A percentile compares a stretch with the other conserved stretches of the same genome.
Conservation (phyloP, 805 yeast genomes). For the Candida silvatica region DNA sequence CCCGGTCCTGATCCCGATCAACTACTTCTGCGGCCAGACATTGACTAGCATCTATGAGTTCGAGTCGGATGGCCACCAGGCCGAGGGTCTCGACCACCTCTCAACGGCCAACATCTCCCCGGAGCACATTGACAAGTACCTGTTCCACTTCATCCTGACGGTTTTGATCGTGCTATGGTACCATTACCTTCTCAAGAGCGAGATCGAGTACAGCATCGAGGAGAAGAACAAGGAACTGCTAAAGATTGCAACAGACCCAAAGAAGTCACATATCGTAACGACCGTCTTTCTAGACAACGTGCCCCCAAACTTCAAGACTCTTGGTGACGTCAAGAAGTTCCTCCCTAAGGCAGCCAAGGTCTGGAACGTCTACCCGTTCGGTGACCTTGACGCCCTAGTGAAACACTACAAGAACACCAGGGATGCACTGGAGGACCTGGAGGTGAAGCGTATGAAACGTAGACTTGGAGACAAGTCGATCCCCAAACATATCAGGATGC, state of each 20-base stretch:
- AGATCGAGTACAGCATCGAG: conserved; percentile 41
- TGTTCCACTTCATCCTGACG: conserved; percentile 58
- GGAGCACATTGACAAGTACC: conserved; percentile 36
- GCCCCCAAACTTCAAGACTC: conserved; percentile 26
- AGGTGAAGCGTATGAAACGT: conserved; percentile 28
- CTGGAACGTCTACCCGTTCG: conserved; percentile 49
- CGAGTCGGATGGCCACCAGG: conserved; percentile 7
- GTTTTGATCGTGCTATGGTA: conserved; percentile 45
- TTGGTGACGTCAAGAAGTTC: conserved; percentile 18
- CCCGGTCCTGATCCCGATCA: conserved; percentile 58
- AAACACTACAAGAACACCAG: conserved; percentile 21
- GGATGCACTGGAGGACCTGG: conserved; percentile 30
- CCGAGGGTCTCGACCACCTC: conserved; percentile 52
- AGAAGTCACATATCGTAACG: conserved; percentile 16
- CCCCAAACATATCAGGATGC: conserved; percentile 9
- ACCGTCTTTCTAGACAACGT: conserved; percentile 35
- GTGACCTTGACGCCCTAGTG: conserved; percentile 26
- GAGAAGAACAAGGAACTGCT: conserved; percentile 37
- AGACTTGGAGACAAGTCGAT: conserved; percentile 5
- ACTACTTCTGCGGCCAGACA: conserved; percentile 32
- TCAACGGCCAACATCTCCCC: conserved; percentile 66
- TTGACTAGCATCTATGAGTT: background rate
- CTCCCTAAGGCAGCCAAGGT: conserved; percentile 34
- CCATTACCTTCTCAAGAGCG: conserved; percentile 47
- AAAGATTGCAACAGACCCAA: conserved; percentile 15